Percentiles rank a stretch among this genome's conserved stretches.
Evolutionary conservation across 2,329 filamentous ascomycete species (phyloP).

Genomic region (Penicillium digitatum): DNA sequence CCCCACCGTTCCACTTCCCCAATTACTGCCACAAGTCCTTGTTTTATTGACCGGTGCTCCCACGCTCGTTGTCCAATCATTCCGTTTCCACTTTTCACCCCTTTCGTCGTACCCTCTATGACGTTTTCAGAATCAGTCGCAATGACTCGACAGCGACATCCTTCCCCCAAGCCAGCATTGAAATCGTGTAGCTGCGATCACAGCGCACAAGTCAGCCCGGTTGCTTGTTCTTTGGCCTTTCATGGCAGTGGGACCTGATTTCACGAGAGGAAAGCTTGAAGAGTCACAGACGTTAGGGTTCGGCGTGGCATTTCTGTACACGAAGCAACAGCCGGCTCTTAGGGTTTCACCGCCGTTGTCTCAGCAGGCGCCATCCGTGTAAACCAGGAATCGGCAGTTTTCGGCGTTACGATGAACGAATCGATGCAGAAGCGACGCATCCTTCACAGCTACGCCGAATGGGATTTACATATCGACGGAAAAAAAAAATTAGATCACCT

Average conservation of each 20-base stretch:
- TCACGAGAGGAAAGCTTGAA: not conserved
- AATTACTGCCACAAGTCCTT: slow-evolving; percentile 48
- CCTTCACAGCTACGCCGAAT: no score
- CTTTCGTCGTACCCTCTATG: slow-evolving; percentile 46
- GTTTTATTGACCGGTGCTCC: not conserved
- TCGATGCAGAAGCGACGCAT: no score
- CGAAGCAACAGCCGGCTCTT: not conserved
- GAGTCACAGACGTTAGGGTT: not conserved
- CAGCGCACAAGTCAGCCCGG: slow-evolving; percentile 55
- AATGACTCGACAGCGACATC: slow-evolving; percentile 46
- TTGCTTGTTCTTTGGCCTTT: slow-evolving; percentile 46
- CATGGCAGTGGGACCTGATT: not conserved
- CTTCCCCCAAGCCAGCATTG: slow-evolving; percentile 45
- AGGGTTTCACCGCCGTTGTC: not conserved
- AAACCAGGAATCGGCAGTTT: not conserved
- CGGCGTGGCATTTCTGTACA: not conserved
- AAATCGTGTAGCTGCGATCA: slow-evolving; percentile 49
- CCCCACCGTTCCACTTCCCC: slow-evolving; percentile 37
- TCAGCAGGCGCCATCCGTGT: not conserved
- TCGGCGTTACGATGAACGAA: not conserved
- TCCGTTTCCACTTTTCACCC: slow-evolving; percentile 33
- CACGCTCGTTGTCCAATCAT: slow-evolving; percentile 40
- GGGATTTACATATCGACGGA: not conserved
- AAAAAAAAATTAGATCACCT: not conserved
- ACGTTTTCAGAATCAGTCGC: slow-evolving; percentile 55